Evolutionary conservation across 2,329 filamentous ascomycete species (phyloP).

Genomic region (Nemania sp.): DNA sequence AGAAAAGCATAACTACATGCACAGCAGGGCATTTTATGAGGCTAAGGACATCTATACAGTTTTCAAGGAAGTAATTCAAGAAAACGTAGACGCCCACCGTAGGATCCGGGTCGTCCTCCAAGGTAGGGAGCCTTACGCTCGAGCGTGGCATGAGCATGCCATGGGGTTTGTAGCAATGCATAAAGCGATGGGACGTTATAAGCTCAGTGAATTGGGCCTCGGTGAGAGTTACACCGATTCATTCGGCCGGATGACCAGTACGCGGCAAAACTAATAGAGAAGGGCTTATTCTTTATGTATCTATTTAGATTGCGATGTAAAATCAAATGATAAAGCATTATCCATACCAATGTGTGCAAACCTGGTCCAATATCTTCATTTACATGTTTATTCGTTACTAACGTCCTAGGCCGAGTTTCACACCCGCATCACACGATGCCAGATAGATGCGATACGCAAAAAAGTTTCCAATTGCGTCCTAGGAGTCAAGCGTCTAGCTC

Average conservation of each 20-base stretch:
- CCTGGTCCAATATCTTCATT: too few relatives aligned
- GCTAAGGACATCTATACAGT: slow-evolving; percentile 34
- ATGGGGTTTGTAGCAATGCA: slow-evolving; percentile 47
- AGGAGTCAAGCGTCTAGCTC: too few relatives aligned
- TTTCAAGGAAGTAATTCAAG: slow-evolving; percentile 36
- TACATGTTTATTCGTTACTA: too few relatives aligned
- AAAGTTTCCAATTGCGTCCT: too few relatives aligned
- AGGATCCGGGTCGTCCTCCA: slow-evolving; percentile 41
- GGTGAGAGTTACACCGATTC: slow-evolving; percentile 32
- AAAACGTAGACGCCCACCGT: slow-evolving; percentile 36
- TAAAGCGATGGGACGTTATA: slow-evolving; percentile 38
- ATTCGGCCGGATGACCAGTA: slow-evolving; percentile 28
- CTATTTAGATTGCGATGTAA: too few relatives aligned
- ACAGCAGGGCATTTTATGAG: slow-evolving; percentile 42
- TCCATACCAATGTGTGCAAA: too few relatives aligned
- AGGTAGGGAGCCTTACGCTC: slow-evolving; percentile 40
- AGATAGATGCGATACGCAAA: too few relatives aligned
- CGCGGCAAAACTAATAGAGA: slow-evolving; percentile 16
- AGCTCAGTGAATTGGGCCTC: slow-evolving; percentile 39
- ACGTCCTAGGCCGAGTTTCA: too few relatives aligned
- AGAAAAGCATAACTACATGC: slow-evolving; percentile 47
- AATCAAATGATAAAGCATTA: too few relatives aligned
- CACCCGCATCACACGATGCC: too few relatives aligned
- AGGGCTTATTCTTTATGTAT: background rate
- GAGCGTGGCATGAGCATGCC: slow-evolving; percentile 44